Evolutionary conservation across 306 rosid species (phyloP).

Genomic region (Myrica gale): DNA sequence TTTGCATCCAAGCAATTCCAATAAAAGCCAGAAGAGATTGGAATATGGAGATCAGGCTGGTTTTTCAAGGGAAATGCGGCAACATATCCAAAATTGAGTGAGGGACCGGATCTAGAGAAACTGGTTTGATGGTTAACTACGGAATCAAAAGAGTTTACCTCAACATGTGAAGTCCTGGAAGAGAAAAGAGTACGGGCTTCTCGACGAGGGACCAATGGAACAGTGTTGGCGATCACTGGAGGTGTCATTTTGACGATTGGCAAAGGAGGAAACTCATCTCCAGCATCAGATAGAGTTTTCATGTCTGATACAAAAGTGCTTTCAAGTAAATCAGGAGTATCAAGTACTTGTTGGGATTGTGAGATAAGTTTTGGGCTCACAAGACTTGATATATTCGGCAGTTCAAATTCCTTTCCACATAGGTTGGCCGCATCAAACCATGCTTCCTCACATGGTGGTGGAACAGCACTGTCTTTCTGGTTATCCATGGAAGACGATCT

Average conservation of each 20-base stretch:
- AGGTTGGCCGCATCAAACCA: constrained; percentile 20
- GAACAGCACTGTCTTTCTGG: background rate
- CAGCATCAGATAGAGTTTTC: background rate
- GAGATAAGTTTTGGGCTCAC: background rate
- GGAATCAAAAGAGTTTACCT: background rate
- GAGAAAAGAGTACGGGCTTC: background rate
- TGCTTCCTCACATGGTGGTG: background rate
- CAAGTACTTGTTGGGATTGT: background rate
- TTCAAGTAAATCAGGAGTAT: background rate
- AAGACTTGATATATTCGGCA: constrained; percentile 13
- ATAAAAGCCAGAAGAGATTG: background rate
- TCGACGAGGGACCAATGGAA: background rate
- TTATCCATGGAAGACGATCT: background rate
- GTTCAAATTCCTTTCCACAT: constrained; percentile 22
- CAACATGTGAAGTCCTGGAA: background rate
- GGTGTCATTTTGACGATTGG: constrained; percentile 13
- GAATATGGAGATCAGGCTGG: background rate
- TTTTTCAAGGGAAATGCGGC: background rate
- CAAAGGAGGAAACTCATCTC: background rate
- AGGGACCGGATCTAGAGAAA: background rate
- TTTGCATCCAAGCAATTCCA: background rate
- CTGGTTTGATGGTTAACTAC: background rate
- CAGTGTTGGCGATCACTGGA: background rate
- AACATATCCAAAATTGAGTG: background rate
- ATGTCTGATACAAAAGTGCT: background rate